These are phyloP conservation scores for Fistulinella prunicolor DNA, from an alignment of 768 basidiomycete species.

Conservation along the genomic window DNA sequence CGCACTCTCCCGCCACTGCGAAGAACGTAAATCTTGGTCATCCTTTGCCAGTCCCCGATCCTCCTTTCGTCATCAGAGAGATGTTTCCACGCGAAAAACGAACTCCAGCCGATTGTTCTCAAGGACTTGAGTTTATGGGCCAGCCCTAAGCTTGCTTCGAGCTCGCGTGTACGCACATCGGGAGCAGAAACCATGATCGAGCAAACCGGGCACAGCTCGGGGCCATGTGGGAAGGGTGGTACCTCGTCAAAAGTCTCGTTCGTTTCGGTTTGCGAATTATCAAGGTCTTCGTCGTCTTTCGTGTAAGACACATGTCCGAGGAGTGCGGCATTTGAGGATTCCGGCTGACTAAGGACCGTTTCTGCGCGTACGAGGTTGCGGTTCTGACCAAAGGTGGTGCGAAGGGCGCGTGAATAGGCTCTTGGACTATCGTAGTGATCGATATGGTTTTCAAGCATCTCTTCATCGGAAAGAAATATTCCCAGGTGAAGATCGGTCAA, in stretches of 20 bases:
- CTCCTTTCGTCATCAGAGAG: slow-evolving; percentile 14
- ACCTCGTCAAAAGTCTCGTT: slow-evolving; percentile 9
- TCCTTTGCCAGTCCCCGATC: slow-evolving; percentile 23
- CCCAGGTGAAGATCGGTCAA: slow-evolving; percentile 57
- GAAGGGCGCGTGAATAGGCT: slow-evolving; percentile 18
- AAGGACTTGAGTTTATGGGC: slow-evolving; percentile 44
- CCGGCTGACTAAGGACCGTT: slow-evolving; percentile 25
- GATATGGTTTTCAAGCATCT: slow-evolving; percentile 45
- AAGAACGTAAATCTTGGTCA: slow-evolving; percentile 41
- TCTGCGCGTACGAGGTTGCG: background rate
- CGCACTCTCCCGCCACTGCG: slow-evolving; percentile 40
- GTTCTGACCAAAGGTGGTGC: slow-evolving; percentile 9
- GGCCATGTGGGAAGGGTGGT: slow-evolving; percentile 30
- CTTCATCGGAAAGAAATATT: slow-evolving; percentile 57
- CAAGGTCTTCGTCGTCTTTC: slow-evolving; percentile 15
- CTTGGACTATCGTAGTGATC: slow-evolving; percentile 27
- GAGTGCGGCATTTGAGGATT: slow-evolving; percentile 5
- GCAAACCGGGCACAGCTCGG: slow-evolving; percentile 39
- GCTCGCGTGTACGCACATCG: slow-evolving; percentile 42
- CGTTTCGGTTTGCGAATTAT: background rate
- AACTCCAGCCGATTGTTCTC: slow-evolving; percentile 49
- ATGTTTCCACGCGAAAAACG: slow-evolving; percentile 38
- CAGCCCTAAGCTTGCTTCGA: slow-evolving; percentile 45
- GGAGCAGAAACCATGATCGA: slow-evolving; percentile 19
- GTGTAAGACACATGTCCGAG: slow-evolving; percentile 22